Evolutionary conservation across 2,329 filamentous ascomycete species (phyloP).

Genomic region (Exserohilum rostratum): DNA sequence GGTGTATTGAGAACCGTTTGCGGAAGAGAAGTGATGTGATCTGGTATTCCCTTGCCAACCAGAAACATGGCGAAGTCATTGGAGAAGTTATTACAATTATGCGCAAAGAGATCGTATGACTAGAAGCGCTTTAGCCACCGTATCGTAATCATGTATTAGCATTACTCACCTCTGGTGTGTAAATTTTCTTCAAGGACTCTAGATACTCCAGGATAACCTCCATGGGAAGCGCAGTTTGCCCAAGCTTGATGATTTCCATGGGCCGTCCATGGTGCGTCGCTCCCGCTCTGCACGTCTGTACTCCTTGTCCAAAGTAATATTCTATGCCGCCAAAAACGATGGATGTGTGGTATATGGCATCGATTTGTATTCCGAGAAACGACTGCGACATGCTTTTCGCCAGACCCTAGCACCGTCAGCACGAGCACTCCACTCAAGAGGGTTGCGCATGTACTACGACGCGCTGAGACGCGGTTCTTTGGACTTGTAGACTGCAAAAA

Average conservation of each 20-base stretch:
- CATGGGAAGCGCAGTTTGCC: slow-evolving; percentile 76
- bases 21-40: slow-evolving; percentile 84
- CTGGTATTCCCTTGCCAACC: slow-evolving; percentile 84
- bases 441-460: no score
- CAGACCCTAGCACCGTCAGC: slow-evolving; percentile 53
- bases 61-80: slow-evolving; percentile 92
- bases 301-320: slow-evolving; percentile 87
- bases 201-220: slow-evolving; percentile 88
- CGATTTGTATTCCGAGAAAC: slow-evolving; percentile 73
- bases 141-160: not conserved
- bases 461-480: not conserved
- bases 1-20: slow-evolving; percentile 84
- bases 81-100: slow-evolving; percentile 98
- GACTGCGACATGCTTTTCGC: slow-evolving; percentile 61
- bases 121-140: slow-evolving; percentile 27
- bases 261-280: slow-evolving; percentile 85
- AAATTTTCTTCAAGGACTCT: slow-evolving; percentile 80
- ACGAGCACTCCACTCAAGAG: not conserved
- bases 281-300: slow-evolving; percentile 81
- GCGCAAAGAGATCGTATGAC: slow-evolving; percentile 60
- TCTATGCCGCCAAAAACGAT: slow-evolving; percentile 84
- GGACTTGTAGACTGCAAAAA: not conserved
- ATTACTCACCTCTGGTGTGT: slow-evolving; percentile 71
- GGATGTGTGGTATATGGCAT: slow-evolving; percentile 94
- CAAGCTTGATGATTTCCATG: slow-evolving; percentile 76